Percentiles rank a stretch among this genome's conserved stretches.
Evolutionary conservation across 2,329 filamentous ascomycete species (phyloP).

Genomic region (Nothomitra cinnamomea): DNA sequence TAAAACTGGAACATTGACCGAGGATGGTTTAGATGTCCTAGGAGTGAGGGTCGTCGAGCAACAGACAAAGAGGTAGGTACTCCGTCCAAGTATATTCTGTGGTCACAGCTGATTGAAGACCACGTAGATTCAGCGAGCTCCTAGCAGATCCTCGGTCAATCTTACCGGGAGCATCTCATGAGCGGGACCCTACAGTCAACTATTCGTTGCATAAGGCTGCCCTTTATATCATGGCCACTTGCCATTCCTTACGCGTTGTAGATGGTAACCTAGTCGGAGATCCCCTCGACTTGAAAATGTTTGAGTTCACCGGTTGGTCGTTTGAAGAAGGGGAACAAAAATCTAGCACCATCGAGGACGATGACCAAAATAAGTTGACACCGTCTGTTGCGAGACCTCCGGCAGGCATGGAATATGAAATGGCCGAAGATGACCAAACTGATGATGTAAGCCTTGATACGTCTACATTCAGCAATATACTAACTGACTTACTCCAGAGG

Average conservation of each 20-base stretch:
- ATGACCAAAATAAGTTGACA: slow-evolving; percentile 57
- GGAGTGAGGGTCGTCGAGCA: slow-evolving; percentile 65
- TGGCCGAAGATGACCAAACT: slow-evolving; percentile 31
- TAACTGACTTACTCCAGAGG: slow-evolving; percentile 16
- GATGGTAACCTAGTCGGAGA: slow-evolving; percentile 85
- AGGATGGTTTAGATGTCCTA: slow-evolving; percentile 87
- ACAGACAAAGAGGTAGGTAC: slow-evolving; percentile 28
- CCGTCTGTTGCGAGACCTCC: slow-evolving; percentile 85
- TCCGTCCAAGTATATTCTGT: not conserved
- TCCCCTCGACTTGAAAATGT: slow-evolving; percentile 95
- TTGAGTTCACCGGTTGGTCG: slow-evolving; percentile 84
- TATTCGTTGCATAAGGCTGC: slow-evolving; percentile 50
- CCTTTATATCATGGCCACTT: slow-evolving; percentile 92
- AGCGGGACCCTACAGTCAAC: slow-evolving; percentile 41
- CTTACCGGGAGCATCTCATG: slow-evolving; percentile 35
- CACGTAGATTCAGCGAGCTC: slow-evolving; percentile 52
- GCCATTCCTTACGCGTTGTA: slow-evolving; percentile 74
- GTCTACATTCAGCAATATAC: slow-evolving; percentile 7
- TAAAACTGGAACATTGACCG: slow-evolving; percentile 95
- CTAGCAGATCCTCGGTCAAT: slow-evolving; percentile 46
- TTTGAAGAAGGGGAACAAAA: slow-evolving; percentile 76
- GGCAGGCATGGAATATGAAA: slow-evolving; percentile 37
- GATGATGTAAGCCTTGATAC: slow-evolving; percentile 15
- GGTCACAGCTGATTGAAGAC: not conserved
- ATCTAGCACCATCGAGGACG: slow-evolving; percentile 46